Base-by-base conservation (phyloP, 176 grass and related monocot genomes). In the Zea luxurians region DNA sequence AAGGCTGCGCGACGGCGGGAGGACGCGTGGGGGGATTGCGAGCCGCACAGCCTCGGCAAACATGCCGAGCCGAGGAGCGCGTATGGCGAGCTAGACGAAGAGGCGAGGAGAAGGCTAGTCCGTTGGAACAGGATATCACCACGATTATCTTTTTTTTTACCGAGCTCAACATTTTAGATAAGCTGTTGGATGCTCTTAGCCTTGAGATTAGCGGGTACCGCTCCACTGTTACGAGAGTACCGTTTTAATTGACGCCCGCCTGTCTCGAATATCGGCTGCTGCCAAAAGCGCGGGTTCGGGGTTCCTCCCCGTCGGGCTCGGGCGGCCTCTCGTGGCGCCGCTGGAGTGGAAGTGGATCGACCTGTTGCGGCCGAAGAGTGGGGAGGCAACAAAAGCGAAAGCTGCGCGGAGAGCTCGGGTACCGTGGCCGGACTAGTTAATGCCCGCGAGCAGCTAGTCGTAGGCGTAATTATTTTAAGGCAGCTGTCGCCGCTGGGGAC, bases 381-480 rank as follows among this genome's bases (percentile, higher is more conserved):
- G 27, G 27, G 46, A 61, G 48, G 76, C 61, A 66, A 78, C 54
- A 78, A 67, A 67, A 47, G 76, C 36, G 27, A 27, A 27, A 27
- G 27, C 27, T 27, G 27, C 27, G 27, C 27, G 27, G 17, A 4
- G 11, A 10, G 77, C 64, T 68, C 64, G 62, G 77, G 77, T 55
- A 54, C 77, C 63, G 77, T 55, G 58, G 48, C 38, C 49, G n/a
- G 69, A 27, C 68, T 79, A 27, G 4, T 40, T 40, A 79, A 79
- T 67, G 48, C 64, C 10, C 18, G 63, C 77, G 37, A 57, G 63
- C 11, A 58, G 16, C 37, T 68, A 50, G 77, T 66, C 48, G 64
- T 54, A 66, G 77, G 37, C n/a, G 49, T 84, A 80, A 77, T 89
- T 85, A 81, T 84, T 89, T 84, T 85, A 77, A 79, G 70, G 76